These are phyloP conservation scores for Acacia confusa DNA, from an alignment of 306 rosid genomes.

Conservation along the genomic window DNA sequence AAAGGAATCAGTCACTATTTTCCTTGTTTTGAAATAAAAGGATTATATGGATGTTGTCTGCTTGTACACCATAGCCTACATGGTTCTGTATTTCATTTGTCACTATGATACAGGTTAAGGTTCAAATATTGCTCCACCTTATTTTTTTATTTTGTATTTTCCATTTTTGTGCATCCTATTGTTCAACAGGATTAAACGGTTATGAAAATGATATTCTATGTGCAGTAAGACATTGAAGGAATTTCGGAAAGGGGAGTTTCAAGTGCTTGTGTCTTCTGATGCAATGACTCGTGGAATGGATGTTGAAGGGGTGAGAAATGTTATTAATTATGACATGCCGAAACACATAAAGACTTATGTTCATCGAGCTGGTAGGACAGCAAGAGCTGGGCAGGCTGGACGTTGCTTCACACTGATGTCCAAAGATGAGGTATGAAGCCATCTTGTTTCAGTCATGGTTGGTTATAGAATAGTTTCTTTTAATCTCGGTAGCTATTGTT, in stretches of 20 bases:
- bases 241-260: slow-evolving; percentile 79
- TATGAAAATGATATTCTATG: slow-evolving; percentile 26
- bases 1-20: neutral
- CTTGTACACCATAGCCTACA: neutral
- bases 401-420: slow-evolving; percentile 81
- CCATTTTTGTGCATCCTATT: neutral
- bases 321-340: slow-evolving; percentile 86
- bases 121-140: neutral
- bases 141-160: neutral
- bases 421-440: slow-evolving; percentile 64
- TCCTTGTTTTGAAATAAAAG: neutral
- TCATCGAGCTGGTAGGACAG: slow-evolving; percentile 95
- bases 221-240: slow-evolving; percentile 79
- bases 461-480: neutral
- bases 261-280: slow-evolving; percentile 91
- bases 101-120: neutral
- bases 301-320: slow-evolving; percentile 84
- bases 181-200: neutral
- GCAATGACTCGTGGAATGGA: slow-evolving; percentile 99
- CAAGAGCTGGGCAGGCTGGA: slow-evolving; percentile 91
- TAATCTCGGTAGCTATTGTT: neutral
- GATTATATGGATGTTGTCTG: neutral
- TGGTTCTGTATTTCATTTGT: neutral
- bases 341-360: slow-evolving; percentile 76
- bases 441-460: slow-evolving; percentile 19